Evolutionary conservation across 192 early-diverging fungal species (phyloP), one percentile per base, ranked within the genome.

Genomic region (Diversispora epigaea): DNA sequence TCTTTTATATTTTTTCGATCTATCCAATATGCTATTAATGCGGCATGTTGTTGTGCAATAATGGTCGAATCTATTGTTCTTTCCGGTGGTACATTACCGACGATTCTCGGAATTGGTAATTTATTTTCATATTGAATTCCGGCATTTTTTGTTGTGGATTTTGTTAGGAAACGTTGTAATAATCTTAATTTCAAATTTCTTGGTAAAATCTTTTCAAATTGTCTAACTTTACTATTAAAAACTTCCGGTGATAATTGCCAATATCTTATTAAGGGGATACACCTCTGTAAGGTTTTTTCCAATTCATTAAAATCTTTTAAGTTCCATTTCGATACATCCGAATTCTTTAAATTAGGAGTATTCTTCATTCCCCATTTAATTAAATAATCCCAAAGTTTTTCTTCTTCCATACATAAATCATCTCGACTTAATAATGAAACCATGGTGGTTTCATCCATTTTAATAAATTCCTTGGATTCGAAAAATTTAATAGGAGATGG

Each of bases 391-490:
- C 73, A 75, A 41, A 75, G 47, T 62, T 75, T 40, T 14, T 47
- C 73, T 55, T 75, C 73, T 11, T 75, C 73, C 58, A 75, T 50
- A 44, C 58, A 61, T 43, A 75, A 54, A 75, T 75, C 63, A 75
- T 75, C 73, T 25, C 73, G 22, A 43, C 25, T 54, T 40, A 75
- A 25, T 52, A 75, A 49, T 7, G 46, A 47, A n/a, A 75, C 6
- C 41, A 75, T 54, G 3, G 73, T 75, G 5, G 41, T 64, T 41
- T 75, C 73, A n/a, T 75, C 73, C 14, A 75, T 50, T 47, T 19
- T 12, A 14, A 54, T 63, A 55, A 75, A 75, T 41, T 75, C 73
- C 39, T 64, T 39, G 2, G 73, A 75, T 40, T 75, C 73, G 65
- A 75, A 75, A 22, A 40, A 75, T 65, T 43, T 46, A 65, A 32